Conservation (phyloP, 2,329 filamentous ascomycete genomes). For the Penicillium sp. region DNA sequence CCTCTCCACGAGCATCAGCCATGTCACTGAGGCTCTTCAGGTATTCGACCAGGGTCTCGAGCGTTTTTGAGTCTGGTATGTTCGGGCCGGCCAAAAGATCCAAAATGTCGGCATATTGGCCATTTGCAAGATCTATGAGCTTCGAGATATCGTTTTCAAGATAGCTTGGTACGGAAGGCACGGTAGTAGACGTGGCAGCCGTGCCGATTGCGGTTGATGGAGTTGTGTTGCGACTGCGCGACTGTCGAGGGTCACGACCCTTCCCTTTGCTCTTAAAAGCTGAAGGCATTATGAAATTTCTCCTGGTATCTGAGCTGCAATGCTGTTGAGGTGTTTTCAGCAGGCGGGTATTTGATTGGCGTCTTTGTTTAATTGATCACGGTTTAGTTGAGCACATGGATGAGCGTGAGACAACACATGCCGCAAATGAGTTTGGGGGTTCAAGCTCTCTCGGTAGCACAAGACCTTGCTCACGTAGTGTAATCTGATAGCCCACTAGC, state of each 20-base stretch:
- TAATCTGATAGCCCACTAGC: no score
- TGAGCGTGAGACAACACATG: no score
- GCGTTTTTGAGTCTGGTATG: slow-evolving; percentile 44
- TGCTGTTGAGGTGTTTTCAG: no score
- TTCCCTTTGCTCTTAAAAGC: slow-evolving; percentile 49
- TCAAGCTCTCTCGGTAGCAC: no score
- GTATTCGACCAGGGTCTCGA: slow-evolving; percentile 48
- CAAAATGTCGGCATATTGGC: slow-evolving; percentile 54
- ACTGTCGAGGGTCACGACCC: slow-evolving; percentile 47
- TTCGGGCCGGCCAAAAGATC: slow-evolving; percentile 48
- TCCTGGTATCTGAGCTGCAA: neutral
- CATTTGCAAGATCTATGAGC: slow-evolving; percentile 43
- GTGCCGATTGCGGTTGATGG: slow-evolving; percentile 50
- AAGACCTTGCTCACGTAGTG: no score
- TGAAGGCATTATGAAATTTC: slow-evolving; percentile 35
- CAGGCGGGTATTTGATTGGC: no score
- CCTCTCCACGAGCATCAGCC: slow-evolving; percentile 52
- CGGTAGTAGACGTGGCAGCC: slow-evolving; percentile 32
- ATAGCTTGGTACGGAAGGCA: slow-evolving; percentile 43
- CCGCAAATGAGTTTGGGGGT: no score
- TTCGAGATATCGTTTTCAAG: slow-evolving; percentile 49
- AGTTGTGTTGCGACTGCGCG: slow-evolving; percentile 58
- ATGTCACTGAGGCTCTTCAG: slow-evolving; percentile 53
- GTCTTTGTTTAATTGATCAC: no score
- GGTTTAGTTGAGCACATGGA: no score